A percentile compares a stretch with the other conserved stretches of the same genome.
phyloP scores from a whole-genome alignment of 345 rosid genomes.

The Linum trigynum region DNA sequence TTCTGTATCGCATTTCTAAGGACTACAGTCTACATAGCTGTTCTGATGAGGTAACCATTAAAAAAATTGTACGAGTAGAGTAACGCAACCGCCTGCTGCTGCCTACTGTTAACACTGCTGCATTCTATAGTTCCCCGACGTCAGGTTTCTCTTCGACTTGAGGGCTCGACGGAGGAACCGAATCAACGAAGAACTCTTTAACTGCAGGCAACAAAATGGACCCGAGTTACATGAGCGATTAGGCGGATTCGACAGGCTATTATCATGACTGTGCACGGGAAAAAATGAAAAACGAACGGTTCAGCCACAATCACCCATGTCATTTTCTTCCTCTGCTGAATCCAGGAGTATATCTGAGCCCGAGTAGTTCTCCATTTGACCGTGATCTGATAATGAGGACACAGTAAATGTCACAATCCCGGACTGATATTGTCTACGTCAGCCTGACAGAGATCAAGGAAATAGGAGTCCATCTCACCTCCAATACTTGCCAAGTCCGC shows the following conservation, averaged over 20 bases:
- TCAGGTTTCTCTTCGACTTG: neutral
- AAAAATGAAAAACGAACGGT: neutral
- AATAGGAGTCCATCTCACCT: neutral
- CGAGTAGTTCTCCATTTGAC: neutral
- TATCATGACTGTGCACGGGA: neutral
- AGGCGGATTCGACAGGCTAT: neutral
- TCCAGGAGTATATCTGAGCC: neutral
- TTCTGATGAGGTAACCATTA: too few species aligned
- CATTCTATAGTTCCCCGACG: neutral
- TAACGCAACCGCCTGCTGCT: neutral
- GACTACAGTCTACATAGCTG: too few species aligned
- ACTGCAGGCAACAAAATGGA: neutral
- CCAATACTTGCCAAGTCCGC: neutral
- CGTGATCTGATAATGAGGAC: neutral
- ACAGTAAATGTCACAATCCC: too few species aligned
- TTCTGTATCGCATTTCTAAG: too few species aligned
- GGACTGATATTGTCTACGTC: too few species aligned
- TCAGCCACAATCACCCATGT: neutral
- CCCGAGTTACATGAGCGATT: neutral
- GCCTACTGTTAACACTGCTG: neutral
- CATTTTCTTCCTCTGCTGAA: neutral
- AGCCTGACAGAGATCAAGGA: neutral
- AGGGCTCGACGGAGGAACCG: neutral
- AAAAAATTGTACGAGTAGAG: neutral
- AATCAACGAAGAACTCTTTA: neutral